Base-by-base conservation (phyloP, 768 basidiomycete genomes). In the Hemileccinum impolitum region DNA sequence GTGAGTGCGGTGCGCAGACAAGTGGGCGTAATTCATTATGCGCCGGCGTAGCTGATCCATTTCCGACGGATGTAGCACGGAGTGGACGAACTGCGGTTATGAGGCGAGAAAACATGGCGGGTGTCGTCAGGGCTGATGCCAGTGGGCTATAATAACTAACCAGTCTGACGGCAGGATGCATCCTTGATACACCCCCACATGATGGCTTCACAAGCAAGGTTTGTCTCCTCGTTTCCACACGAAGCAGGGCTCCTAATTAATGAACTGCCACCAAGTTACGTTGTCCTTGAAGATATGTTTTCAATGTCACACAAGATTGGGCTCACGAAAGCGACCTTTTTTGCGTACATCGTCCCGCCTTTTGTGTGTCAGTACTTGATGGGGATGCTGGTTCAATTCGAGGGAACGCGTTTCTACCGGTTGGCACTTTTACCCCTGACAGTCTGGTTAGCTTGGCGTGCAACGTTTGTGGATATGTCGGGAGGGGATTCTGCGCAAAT, bases 381-480 rank as follows among this genome's bases (percentile, higher is more conserved):
- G 41, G 81, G 78, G 8, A 64, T 80, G n/a, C 71, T 84, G 30
- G 78, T 82, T 17, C 67, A 79, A 28, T 62, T 75, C 59, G 68
- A 45, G 75, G 79, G 13, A 61, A 74, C 49, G n/a, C 48, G 44
- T 3, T 50, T 61, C 3, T 61, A 76, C 48, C 77, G 82, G 17
- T 49, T 80, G 44, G 75, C 76, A 4, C 45, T 82, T 8, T 63
- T 83, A 4, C 78, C 80, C 4, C 48, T 77, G 39, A 67, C 74
- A 4, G 47, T 79, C 6, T 76, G 71, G 67, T 53, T 66, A 0
- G 62, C 74, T 13, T 80, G 75, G 58, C 71, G 74, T 13, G 74
- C 73, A 5, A 64, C 46, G 1, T 41, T 46, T 1, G 45, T 66
- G 6, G 64, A 68, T 17, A 6, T 56, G 47, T 62, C 64, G 12